phyloP scores from a whole-genome alignment of 805 yeast genomes.

The Starmerella floricola region DNA sequence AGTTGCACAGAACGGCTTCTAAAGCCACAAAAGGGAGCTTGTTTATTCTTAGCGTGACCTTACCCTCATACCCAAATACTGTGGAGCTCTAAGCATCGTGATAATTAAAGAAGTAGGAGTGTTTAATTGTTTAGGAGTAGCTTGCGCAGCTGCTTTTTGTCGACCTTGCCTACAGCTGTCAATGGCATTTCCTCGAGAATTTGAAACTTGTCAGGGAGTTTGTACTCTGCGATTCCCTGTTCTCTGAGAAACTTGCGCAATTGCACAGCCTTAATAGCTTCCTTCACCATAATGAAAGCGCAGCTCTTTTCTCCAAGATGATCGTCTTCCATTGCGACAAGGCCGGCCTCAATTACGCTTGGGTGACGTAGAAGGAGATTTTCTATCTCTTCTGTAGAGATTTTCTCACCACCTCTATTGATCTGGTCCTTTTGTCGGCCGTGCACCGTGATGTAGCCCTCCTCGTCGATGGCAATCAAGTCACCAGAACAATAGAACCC shows the following conservation, averaged over 20 bases:
- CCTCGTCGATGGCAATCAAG: conserved; percentile 10
- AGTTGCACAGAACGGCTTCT: too few species aligned
- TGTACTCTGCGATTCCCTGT: conserved; percentile 18
- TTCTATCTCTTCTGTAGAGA: conserved; percentile 15
- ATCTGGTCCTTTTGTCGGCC: conserved; percentile 18
- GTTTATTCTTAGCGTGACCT: too few species aligned
- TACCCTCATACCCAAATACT: too few species aligned
- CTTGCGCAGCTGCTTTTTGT: conserved; percentile 11
- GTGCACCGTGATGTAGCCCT: conserved; percentile 15
- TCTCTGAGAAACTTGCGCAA: conserved; percentile 14
- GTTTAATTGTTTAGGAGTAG: neutral
- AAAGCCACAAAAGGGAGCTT: too few species aligned
- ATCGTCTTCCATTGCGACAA: conserved; percentile 16
- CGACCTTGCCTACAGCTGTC: conserved; percentile 16
- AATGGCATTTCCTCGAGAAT: conserved; percentile 13
- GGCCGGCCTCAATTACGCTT: conserved; percentile 12
- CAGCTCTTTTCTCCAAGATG: conserved; percentile 16
- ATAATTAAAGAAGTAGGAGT: neutral
- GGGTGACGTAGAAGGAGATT: conserved; percentile 16
- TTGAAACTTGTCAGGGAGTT: conserved; percentile 14
- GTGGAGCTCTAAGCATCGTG: neutral
- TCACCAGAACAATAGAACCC: conserved; percentile 18
- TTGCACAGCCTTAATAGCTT: conserved; percentile 7
- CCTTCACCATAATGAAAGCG: conserved; percentile 12
- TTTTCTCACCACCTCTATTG: conserved; percentile 18